A percentile compares a stretch with the other conserved stretches of the same genome.
These are phyloP conservation scores for Kernera saxatilis DNA, from an alignment of 345 rosid genomes.

Conservation along the genomic window DNA sequence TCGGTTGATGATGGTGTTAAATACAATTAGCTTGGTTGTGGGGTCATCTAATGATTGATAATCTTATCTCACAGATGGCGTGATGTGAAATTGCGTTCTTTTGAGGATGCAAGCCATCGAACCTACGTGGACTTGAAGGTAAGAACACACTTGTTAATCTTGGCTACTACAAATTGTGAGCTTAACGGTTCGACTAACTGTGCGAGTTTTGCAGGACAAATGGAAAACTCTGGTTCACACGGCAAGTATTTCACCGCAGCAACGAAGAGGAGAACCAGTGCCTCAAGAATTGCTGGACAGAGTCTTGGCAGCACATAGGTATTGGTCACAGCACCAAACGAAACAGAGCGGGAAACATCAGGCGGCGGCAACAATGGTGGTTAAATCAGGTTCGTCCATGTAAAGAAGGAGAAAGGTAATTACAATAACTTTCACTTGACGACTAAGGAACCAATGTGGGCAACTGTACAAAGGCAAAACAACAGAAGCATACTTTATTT, in stretches of 20 bases:
- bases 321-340: constrained; percentile 77
- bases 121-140: constrained; percentile 91
- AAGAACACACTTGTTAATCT: constrained; percentile 1
- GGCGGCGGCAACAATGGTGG: constrained; percentile 15
- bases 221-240: constrained; percentile 99
- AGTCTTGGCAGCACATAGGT: constrained; percentile 76
- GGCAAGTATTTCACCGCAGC: constrained; percentile 81
- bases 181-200: neutral
- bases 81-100: constrained; percentile 67
- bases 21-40: neutral
- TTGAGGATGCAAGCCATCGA: constrained; percentile 66
- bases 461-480: constrained; percentile 29
- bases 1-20: neutral
- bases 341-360: constrained; percentile 65
- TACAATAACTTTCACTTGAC: constrained; percentile 19
- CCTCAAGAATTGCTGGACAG: constrained; percentile 89
- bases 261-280: constrained; percentile 93
- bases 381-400: constrained; percentile 22
- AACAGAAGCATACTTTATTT: neutral
- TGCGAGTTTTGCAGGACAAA: constrained; percentile 60
- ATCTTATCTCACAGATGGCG: constrained; percentile 68
- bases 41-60: neutral
- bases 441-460: constrained; percentile 22
- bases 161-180: neutral
- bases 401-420: constrained; percentile 12